Base-by-base conservation (phyloP, 441 rosid genomes). In the Croton setiger region DNA sequence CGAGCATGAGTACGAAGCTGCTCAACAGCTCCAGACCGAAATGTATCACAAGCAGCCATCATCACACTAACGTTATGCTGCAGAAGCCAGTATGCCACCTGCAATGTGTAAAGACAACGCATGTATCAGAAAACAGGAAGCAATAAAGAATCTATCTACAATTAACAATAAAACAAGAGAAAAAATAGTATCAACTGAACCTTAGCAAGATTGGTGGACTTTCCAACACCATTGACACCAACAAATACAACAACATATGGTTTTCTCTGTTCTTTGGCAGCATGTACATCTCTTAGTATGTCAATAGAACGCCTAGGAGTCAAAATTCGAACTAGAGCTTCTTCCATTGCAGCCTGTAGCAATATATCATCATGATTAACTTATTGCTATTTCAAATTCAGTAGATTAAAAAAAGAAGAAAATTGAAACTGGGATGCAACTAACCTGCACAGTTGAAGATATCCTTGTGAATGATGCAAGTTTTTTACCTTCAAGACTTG, bases 21-120 rank as follows among this genome's bases (percentile, higher is more conserved):
- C 78, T 94, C 99, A 74, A 94, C 97, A 79, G 99, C 99, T 75
- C 99, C 99, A 45, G 99, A 85, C 44, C 99, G 87, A 79, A 95
- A 94, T 66, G 99, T 94, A 80, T 94, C 99, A 71, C 98, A 94
- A 37, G 99, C 99, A 82, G 99, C 99, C 97, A 94, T 94, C 99
- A 90, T 92, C 67, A 90, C 98, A 52, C 84, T 86, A 64, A 90
- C 78, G 48, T 94, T 79, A 78, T 92, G 97, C 96, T 91, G 97
- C 74, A 68, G 82, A 79, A 94, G 99, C 99, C 99, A 94, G 82
- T 89, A 92, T 11, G 99, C 99, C 53, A 94, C 98, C 96, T 88
- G 81, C 72, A 80, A 71, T 55, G 27, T 41, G 21, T 54, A 63
- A 35, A 14, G 37, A 43, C 55, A 60, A 45, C 7, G 37, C 6